A percentile compares a stretch with the other conserved stretches of the same genome.
phyloP scores from a whole-genome alignment of 257 asterid genomes.

The Solanum phureja region DNA sequence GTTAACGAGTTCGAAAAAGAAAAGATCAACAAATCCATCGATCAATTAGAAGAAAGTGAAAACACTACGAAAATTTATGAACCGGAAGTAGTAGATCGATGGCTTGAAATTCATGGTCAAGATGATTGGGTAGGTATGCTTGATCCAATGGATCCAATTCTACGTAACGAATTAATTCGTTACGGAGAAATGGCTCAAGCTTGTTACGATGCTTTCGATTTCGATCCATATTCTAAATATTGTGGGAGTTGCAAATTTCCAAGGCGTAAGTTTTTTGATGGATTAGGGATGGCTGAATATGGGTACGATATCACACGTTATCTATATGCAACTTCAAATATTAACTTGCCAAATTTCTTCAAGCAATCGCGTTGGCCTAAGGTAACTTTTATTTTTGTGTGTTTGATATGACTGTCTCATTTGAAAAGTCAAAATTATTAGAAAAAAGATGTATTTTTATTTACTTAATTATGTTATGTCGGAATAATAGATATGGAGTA shows the following conservation, averaged over 20 bases:
- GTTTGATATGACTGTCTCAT: background rate
- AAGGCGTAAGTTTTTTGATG: constrained; percentile 11
- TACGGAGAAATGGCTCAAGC: constrained; percentile 47
- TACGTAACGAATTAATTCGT: constrained; percentile 27
- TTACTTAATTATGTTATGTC: background rate
- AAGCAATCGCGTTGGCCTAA: constrained; percentile 29
- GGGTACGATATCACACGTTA: constrained; percentile 31
- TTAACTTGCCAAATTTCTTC: constrained; percentile 35
- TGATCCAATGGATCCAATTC: constrained; percentile 33
- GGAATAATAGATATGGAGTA: constrained; percentile 19
- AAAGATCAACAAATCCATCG: background rate
- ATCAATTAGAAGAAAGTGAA: background rate
- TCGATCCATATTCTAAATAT: constrained; percentile 34
- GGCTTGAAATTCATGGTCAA: constrained; percentile 29
- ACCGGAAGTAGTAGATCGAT: constrained; percentile 2
- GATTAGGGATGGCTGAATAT: constrained; percentile 8
- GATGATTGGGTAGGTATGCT: constrained; percentile 39
- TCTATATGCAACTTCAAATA: constrained; percentile 35
- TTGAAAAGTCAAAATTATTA: background rate
- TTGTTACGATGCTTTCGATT: constrained; percentile 41
- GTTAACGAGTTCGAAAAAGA: background rate
- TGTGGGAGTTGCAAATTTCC: constrained; percentile 31
- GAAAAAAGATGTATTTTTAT: background rate
- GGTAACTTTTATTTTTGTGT: background rate
- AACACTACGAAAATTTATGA: background rate